phyloP scores from a whole-genome alignment of 2,329 filamentous ascomycete species.

The Dactylellina drechsleri region DNA sequence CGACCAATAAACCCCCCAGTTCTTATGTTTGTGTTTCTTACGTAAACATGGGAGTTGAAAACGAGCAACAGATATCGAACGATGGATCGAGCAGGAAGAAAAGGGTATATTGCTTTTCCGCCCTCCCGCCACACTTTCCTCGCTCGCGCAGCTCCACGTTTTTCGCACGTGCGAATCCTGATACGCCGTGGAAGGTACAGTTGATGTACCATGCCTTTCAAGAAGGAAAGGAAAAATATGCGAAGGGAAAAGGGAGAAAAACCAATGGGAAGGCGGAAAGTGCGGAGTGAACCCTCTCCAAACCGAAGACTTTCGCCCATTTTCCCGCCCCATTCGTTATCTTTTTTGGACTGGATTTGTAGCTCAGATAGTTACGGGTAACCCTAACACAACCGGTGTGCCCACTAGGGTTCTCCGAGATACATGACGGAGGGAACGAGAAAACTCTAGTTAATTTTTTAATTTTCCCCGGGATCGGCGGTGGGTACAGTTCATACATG shows the following conservation, averaged over 20 bases:
- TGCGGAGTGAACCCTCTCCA: conserved; percentile 4
- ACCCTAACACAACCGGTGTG: no score
- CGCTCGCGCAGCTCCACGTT: conserved; percentile 41
- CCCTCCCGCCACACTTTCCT: conserved; percentile 10
- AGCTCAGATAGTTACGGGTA: no score
- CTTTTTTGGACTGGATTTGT: background rate
- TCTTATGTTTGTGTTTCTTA: conserved; percentile 1
- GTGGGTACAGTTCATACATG: conserved; percentile 9
- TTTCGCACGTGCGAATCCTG: conserved; percentile 51
- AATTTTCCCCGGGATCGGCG: conserved; percentile 37
- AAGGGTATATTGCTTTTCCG: conserved; percentile 1
- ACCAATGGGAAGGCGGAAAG: conserved; percentile 7
- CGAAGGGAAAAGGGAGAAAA: background rate
- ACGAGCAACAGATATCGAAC: no score
- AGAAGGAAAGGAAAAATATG: background rate
- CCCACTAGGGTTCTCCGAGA: background rate
- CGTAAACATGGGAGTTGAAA: conserved; percentile 13
- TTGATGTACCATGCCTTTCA: background rate
- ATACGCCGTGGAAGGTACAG: conserved; percentile 11
- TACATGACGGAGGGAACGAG: conserved; percentile 7
- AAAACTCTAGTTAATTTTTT: conserved; percentile 12
- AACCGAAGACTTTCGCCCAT: conserved; percentile 9
- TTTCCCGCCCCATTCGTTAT: conserved; percentile 8
- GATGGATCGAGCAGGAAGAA: background rate
- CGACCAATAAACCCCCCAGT: background rate